Percentiles rank a stretch among this genome's conserved stretches.
Conservation (phyloP, 345 rosid genomes). For the Eucalyptus shirleyi region DNA sequence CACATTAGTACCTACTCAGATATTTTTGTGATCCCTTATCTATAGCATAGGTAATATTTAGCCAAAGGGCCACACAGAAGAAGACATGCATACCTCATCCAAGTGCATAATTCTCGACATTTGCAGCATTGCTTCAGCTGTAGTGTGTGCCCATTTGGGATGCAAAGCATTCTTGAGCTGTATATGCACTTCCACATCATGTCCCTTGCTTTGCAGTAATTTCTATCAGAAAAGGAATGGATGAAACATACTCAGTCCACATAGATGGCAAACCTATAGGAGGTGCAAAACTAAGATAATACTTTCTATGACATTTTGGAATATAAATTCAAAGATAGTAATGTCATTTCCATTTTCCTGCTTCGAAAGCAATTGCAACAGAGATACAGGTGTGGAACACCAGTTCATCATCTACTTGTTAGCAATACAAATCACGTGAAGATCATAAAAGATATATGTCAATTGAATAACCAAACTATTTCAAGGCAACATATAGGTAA, state of each 20-base stretch:
- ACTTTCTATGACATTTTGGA: background rate
- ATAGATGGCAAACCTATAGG: background rate
- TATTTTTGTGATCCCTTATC: background rate
- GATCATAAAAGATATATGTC: background rate
- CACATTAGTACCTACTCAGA: background rate
- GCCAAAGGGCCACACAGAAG: background rate
- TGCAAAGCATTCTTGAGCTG: slow-evolving; percentile 12
- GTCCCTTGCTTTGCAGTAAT: slow-evolving; percentile 38
- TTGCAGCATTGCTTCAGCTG: slow-evolving; percentile 36
- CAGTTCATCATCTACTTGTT: background rate
- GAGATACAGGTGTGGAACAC: background rate
- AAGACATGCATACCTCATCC: slow-evolving; percentile 36
- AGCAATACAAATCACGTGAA: background rate
- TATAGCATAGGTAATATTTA: background rate
- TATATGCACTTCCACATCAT: slow-evolving; percentile 30
- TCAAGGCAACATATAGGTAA: background rate
- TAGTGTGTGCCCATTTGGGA: slow-evolving; percentile 17
- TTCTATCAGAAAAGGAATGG: slow-evolving; percentile 17
- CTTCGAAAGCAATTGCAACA: background rate
- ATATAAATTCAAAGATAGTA: background rate
- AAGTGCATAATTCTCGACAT: slow-evolving; percentile 53
- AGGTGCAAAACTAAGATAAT: background rate
- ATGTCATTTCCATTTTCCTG: background rate
- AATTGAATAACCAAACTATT: too few relatives aligned
- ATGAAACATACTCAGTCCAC: background rate